phyloP scores from a whole-genome alignment of 2,329 filamentous ascomycete species.

The Chrysoporthe deuterocubensis region DNA sequence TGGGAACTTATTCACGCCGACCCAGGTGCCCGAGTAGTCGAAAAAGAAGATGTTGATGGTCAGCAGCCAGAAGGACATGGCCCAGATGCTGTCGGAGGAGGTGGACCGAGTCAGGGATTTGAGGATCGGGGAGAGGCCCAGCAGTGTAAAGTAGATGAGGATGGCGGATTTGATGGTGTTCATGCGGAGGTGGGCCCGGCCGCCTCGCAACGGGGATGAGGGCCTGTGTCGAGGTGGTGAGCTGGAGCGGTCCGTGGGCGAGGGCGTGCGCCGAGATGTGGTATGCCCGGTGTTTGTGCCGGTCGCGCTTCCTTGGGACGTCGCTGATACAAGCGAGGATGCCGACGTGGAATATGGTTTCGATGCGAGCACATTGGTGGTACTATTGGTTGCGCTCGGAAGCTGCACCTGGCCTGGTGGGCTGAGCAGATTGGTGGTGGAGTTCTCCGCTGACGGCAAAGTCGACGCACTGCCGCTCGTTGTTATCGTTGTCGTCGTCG shows the following conservation, averaged over 20 bases:
- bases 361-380: constrained; percentile 38
- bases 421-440: constrained; percentile 48
- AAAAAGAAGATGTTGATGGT: constrained; percentile 98
- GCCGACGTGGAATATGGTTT: constrained; percentile 57
- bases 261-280: constrained; percentile 35
- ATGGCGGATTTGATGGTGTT: constrained; percentile 90
- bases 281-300: constrained; percentile 32
- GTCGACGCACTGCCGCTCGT: constrained; percentile 34
- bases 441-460: constrained; percentile 49
- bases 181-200: constrained; percentile 58
- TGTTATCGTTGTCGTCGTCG: constrained; percentile 18
- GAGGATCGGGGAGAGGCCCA: constrained; percentile 91
- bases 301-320: constrained; percentile 39
- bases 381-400: constrained; percentile 36
- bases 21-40: constrained; percentile 79
- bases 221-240: constrained; percentile 39
- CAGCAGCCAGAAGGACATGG: constrained; percentile 90
- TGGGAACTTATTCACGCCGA: constrained; percentile 64
- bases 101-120: constrained; percentile 96
- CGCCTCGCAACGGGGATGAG: constrained; percentile 41
- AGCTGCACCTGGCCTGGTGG: constrained; percentile 21
- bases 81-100: constrained; percentile 94
- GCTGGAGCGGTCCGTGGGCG: constrained; percentile 38
- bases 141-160: constrained; percentile 88
- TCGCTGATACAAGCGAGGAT: constrained; percentile 56